Base-by-base conservation (phyloP, 257 asterid species). In the Rauvolfia tetraphylla region DNA sequence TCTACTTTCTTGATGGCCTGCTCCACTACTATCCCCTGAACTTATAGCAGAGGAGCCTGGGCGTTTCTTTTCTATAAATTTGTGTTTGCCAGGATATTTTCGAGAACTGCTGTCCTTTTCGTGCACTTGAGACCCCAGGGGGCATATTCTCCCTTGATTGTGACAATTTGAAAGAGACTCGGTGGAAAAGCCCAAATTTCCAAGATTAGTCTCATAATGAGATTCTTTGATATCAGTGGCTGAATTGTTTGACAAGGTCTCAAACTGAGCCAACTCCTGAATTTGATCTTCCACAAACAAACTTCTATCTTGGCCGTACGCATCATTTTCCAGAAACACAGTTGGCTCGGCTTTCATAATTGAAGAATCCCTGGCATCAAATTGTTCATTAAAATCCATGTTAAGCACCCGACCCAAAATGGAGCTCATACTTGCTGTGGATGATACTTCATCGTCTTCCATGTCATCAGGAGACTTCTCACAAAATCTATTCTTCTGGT, bases 351-450 rank as follows among this genome's bases (percentile, higher is more conserved):
- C 81, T 53, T 87, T 81, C 33, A 83, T 36, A 18, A 84, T 81
- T 29, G 76, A 89, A 22, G 86, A 85, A 57, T 88, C 93, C 20
- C 85, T 87, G 18, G 74, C 83, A 78, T 88, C 91, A 72, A 80
- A 84, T 58, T 83, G 90, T 76, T 89, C 90, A 53, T 86, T 96
- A 15, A 88, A 86, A 79, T 93, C 98, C 90, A 91, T 80, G 79
- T 83, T 86, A 80, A 90, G 95, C 84, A 87, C 78, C 78, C 98
- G 85, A 65, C 97, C 92, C 68, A 93, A 76, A 63, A 93, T 85
- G 29, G 97, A 93, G 83, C 85, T 91, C 97, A 90, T 93, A 83
- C 98, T 93, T 48, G 93, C 76, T 57, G 93, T 90, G 42, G 97
- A 93, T 65, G 96, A 89, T 66, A 89, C 93, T 80, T 93, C 98